A percentile compares a stretch with the other conserved stretches of the same genome.
phyloP scores from a whole-genome alignment of 371 early-diverging fungal species.

The Saksenaea vasiformis region DNA sequence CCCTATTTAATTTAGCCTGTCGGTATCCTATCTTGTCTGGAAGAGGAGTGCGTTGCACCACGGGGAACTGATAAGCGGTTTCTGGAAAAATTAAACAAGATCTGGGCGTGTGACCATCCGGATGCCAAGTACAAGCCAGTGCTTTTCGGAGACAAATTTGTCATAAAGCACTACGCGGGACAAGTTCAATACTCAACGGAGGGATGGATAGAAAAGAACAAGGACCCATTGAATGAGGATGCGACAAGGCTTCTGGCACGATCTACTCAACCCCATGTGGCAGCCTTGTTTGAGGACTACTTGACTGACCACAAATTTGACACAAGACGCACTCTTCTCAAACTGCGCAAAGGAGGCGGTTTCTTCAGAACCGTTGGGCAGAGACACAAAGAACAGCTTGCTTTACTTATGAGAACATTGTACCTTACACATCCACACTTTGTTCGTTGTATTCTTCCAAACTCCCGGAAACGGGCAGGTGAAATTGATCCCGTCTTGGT shows the following conservation, averaged over 20 bases:
- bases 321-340: conserved; percentile 21
- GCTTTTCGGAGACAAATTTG: conserved; percentile 92
- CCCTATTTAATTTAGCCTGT: conserved; percentile 73
- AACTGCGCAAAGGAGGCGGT: conserved; percentile 61
- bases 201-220: conserved; percentile 99
- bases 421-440: conserved; percentile 97
- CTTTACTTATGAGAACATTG: conserved; percentile 88
- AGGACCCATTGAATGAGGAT: conserved; percentile 99
- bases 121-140: conserved; percentile 82
- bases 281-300: conserved; percentile 83
- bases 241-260: conserved; percentile 86
- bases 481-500: conserved; percentile 86
- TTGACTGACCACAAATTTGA: conserved; percentile 55
- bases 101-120: conserved; percentile 78
- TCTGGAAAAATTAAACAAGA: conserved; percentile 87
- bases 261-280: conserved; percentile 81
- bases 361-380: conserved; percentile 97
- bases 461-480: conserved; percentile 90
- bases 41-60: conserved; percentile 99
- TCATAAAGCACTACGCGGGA: conserved; percentile 98
- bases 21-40: conserved; percentile 97
- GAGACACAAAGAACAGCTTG: conserved; percentile 95
- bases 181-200: conserved; percentile 94
- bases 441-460: conserved; percentile 99
- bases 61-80: conserved; percentile 97